A percentile compares a stretch with the other conserved stretches of the same genome.
These are phyloP conservation scores for Phialemonium atrogriseum DNA, from an alignment of 2,329 filamentous ascomycete species.

Conservation along the genomic window DNA sequence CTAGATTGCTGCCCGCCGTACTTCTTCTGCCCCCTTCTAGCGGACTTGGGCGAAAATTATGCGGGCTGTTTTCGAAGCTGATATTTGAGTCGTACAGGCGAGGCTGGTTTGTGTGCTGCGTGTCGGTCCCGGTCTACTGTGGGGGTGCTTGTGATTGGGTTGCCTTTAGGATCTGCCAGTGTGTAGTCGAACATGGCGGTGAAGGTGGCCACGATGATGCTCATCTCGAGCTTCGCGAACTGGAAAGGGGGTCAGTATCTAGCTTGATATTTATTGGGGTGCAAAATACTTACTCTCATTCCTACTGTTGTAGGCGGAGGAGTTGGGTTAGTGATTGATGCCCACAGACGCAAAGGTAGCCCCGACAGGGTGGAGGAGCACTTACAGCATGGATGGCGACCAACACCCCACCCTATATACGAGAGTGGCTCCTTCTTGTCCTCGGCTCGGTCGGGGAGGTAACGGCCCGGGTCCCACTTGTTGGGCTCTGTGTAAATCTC, in stretches of 20 bases:
- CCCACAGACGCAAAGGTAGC: no score
- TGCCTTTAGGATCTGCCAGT: constrained; percentile 31
- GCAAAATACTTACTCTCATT: constrained; percentile 22
- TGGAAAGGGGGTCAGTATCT: constrained; percentile 6
- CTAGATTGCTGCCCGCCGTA: no score
- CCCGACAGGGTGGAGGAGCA: no score
- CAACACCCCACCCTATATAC: constrained; percentile 27
- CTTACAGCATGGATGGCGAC: constrained; percentile 26
- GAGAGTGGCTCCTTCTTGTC: constrained; percentile 23
- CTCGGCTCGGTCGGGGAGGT: constrained; percentile 35
- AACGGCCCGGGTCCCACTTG: constrained; percentile 42
- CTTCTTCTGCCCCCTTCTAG: no score
- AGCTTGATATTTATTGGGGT: neutral
- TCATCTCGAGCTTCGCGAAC: constrained; percentile 46
- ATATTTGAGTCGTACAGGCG: constrained; percentile 26
- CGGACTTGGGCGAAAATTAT: no score
- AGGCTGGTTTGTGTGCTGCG: constrained; percentile 28
- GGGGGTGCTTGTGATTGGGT: constrained; percentile 20
- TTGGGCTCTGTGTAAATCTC: constrained; percentile 38
- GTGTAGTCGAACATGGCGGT: constrained; percentile 38
- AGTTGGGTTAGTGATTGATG: constrained; percentile 35
- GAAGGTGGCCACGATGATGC: constrained; percentile 39
- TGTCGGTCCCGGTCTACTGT: constrained; percentile 25
- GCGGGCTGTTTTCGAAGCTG: constrained; percentile 9
- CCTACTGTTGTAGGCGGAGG: constrained; percentile 35